Evolutionary conservation across 768 basidiomycete species (phyloP), one percentile per base, ranked within the genome.

Genomic region (Podaxis mareebaensis): DNA sequence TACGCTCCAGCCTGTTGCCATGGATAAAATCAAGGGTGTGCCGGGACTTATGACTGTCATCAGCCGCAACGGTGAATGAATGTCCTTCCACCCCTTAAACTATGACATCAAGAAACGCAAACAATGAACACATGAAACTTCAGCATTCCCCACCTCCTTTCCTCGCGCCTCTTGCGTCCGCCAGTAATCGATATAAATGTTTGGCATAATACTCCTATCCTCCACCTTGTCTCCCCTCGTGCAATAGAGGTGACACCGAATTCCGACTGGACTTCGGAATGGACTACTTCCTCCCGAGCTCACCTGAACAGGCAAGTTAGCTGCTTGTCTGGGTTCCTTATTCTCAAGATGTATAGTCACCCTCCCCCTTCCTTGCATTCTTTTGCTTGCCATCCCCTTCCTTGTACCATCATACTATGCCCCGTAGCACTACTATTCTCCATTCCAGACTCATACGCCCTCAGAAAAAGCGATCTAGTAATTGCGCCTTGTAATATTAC

Each of bases 31-130:
- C 49, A 80, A 75, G 66, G 79, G 82, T 66, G 79, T 92, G 3
- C 87, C 89, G 5, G 91, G 91, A 11, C 80, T 91, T 36, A 92
- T 92, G 91, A 91, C 88, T 42, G 83, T 92, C 71, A 33, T 87
- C 54, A 76, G 75, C 49, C 79, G 86, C 53, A 77, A 71, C 62
- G 69, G 73, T 53, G 64, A 71, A 57, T 73, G 53, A 67, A 30
- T 22, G 13, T 39, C 26, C 53, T 24, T 11, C 36, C 13, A n/a
- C 39, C 28, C 42, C 33, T 55, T n/a, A 8, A 22, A 42, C 42
- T 24, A 36, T 63, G 33, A 55, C 63, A 53, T 40, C 53, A 52
- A 40, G 13, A 38, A 40, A 44, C 48, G 15, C 28, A 53, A 53
- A 53, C 28, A 28, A 15, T 40, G 58, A 66, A 54, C 60, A 17